Evolutionary conservation across 83 land plant species (phyloP).

Genomic region (Picea abies): DNA sequence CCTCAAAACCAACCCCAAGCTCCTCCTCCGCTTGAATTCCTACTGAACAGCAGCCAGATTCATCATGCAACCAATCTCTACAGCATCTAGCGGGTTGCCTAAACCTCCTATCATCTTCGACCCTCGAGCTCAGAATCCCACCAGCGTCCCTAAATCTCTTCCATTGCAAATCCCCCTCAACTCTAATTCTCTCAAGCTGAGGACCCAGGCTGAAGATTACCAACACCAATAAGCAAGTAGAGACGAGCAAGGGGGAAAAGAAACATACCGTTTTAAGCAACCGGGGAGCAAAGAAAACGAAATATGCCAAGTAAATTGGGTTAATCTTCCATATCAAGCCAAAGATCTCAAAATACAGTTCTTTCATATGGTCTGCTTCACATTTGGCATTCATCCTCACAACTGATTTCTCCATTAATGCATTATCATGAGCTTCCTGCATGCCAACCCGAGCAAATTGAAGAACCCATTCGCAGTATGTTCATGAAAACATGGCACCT

Average conservation of each 20-base stretch:
- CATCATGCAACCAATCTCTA: background rate
- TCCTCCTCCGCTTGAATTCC: background rate
- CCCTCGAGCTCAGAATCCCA: background rate
- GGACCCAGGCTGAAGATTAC: conserved; percentile 34
- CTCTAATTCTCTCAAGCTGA: conserved; percentile 15
- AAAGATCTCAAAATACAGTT: background rate
- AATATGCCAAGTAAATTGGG: conserved; percentile 54
- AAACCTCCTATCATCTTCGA: background rate
- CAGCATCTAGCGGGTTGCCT: background rate
- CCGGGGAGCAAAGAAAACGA: conserved; percentile 43
- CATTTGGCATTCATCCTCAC: background rate
- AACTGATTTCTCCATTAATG: background rate
- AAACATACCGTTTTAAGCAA: conserved; percentile 11
- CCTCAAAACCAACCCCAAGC: background rate
- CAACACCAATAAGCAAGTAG: conserved; percentile 25
- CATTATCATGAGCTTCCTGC: too few species aligned
- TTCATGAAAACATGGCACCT: too few species aligned
- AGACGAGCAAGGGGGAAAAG: conserved; percentile 27
- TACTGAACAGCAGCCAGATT: too few species aligned
- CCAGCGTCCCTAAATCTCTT: background rate
- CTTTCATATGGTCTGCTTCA: conserved; percentile 4
- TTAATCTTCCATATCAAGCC: conserved; percentile 11
- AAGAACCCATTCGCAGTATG: too few species aligned
- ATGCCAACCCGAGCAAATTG: too few species aligned
- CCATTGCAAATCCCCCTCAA: conserved; percentile 8